phyloP scores from a whole-genome alignment of 208 protist species.

The Leishmania aethiopica region DNA sequence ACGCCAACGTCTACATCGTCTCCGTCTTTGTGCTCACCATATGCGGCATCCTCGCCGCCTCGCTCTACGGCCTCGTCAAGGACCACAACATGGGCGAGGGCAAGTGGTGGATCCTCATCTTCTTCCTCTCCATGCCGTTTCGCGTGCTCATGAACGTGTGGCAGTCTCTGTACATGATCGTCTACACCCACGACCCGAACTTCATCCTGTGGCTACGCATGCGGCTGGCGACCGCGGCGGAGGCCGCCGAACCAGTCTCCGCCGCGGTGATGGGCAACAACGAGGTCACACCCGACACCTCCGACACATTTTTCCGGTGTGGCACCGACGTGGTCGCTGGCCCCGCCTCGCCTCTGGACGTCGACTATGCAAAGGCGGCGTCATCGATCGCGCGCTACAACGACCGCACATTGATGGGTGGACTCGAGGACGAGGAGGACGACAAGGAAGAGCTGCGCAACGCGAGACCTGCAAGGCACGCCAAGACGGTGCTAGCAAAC shows the following conservation, averaged over 20 bases:
- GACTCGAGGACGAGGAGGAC: not conserved
- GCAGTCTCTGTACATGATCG: slow-evolving; percentile 86
- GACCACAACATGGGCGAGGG: slow-evolving; percentile 40
- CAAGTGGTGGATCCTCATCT: slow-evolving; percentile 78
- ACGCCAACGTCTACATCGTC: slow-evolving; percentile 65
- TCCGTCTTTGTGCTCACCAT: slow-evolving; percentile 69
- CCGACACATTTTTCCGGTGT: not conserved
- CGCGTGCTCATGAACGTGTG: slow-evolving; percentile 81
- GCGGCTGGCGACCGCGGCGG: slow-evolving; percentile 14
- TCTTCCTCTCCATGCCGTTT: slow-evolving; percentile 78
- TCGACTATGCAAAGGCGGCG: not conserved
- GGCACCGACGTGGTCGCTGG: not conserved
- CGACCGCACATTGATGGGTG: not conserved
- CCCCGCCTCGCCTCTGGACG: not conserved
- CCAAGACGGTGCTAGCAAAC: not conserved
- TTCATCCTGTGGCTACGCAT: slow-evolving; percentile 52
- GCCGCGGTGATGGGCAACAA: not conserved
- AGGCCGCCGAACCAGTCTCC: not conserved
- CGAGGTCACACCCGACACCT: not conserved
- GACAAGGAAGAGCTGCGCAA: not conserved
- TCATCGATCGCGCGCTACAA: not conserved
- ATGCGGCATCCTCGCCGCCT: slow-evolving; percentile 58
- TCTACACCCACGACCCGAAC: slow-evolving; percentile 66
- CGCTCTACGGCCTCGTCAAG: slow-evolving; percentile 54
- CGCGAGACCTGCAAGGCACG: not conserved